Evolutionary conservation across 2,329 filamentous ascomycete species (phyloP).

Genomic region (Periconia sp.): DNA sequence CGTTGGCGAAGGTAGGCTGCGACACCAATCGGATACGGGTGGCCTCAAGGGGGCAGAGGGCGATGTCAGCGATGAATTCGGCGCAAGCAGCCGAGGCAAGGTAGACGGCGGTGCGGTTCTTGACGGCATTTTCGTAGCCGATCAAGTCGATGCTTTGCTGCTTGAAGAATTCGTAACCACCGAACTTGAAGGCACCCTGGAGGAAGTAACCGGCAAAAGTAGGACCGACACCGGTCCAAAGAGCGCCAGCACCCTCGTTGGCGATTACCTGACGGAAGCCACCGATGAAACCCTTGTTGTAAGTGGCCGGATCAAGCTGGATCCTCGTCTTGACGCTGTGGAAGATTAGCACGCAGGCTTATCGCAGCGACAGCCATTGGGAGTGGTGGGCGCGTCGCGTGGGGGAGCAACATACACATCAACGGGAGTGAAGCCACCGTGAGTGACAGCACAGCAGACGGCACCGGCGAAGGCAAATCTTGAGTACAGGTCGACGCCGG

Average conservation of each 20-base stretch:
- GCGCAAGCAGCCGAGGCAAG: slow-evolving; percentile 64
- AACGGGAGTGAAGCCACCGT: slow-evolving; percentile 94
- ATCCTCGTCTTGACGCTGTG: slow-evolving; percentile 90
- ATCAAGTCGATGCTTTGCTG: slow-evolving; percentile 80
- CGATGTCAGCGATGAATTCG: slow-evolving; percentile 73
- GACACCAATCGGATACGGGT: slow-evolving; percentile 93
- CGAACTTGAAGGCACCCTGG: slow-evolving; percentile 91
- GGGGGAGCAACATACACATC: slow-evolving; percentile 81
- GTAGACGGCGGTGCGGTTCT: slow-evolving; percentile 83
- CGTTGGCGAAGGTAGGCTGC: slow-evolving; percentile 80
- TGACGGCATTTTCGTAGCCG: slow-evolving; percentile 67
- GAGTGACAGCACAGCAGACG: slow-evolving; percentile 96
- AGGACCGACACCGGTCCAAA: slow-evolving; percentile 82
- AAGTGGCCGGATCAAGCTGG: slow-evolving; percentile 86
- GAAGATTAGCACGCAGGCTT: slow-evolving; percentile 23
- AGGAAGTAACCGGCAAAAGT: slow-evolving; percentile 92
- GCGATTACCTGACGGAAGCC: slow-evolving; percentile 81
- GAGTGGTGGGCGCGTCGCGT: slow-evolving; percentile 4
- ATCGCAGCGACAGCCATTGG: slow-evolving; percentile 31
- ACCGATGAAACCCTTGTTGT: slow-evolving; percentile 85
- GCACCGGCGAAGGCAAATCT: slow-evolving; percentile 97
- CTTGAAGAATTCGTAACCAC: slow-evolving; percentile 97
- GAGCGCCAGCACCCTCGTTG: slow-evolving; percentile 79
- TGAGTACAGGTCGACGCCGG: slow-evolving; percentile 77
- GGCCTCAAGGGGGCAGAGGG: slow-evolving; percentile 88